Conservation (phyloP, 176 grass and related monocot species). For the Zoysia japonica region DNA sequence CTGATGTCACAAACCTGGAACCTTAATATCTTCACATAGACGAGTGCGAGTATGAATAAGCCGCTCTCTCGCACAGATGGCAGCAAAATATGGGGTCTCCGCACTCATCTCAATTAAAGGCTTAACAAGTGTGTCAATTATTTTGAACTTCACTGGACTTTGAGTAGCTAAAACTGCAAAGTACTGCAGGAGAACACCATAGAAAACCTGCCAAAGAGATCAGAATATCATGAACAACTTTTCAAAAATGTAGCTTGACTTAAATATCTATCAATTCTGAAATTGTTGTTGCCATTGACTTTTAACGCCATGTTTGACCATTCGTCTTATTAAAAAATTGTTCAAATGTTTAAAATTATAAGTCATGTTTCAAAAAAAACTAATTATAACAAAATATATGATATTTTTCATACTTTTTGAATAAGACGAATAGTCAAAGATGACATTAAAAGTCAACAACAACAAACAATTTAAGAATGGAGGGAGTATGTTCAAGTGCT, state of each 20-base stretch:
- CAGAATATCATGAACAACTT: constrained; percentile 26
- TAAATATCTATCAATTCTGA: neutral
- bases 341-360: too few relatives aligned
- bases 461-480: too few relatives aligned
- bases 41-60: constrained; percentile 60
- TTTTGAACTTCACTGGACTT: constrained; percentile 69
- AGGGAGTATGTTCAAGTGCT: neutral
- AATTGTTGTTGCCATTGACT: too few relatives aligned
- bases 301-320: too few relatives aligned
- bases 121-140: constrained; percentile 82
- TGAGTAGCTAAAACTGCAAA: constrained; percentile 77
- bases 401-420: too few relatives aligned
- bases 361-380: too few relatives aligned
- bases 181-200: constrained; percentile 91
- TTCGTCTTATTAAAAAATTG: too few relatives aligned
- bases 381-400: too few relatives aligned
- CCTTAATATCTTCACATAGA: constrained; percentile 80
- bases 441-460: too few relatives aligned
- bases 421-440: too few relatives aligned
- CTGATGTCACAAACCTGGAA: constrained; percentile 59
- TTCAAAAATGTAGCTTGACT: neutral
- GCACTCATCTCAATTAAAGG: constrained; percentile 92
- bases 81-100: constrained; percentile 94
- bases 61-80: constrained; percentile 87
- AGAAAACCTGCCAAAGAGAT: constrained; percentile 73